Evolutionary conservation across 1,284 basidiomycete genomes (phyloP), one percentile per base, ranked within the genome.

Genomic region (Trichosporon asahii): DNA sequence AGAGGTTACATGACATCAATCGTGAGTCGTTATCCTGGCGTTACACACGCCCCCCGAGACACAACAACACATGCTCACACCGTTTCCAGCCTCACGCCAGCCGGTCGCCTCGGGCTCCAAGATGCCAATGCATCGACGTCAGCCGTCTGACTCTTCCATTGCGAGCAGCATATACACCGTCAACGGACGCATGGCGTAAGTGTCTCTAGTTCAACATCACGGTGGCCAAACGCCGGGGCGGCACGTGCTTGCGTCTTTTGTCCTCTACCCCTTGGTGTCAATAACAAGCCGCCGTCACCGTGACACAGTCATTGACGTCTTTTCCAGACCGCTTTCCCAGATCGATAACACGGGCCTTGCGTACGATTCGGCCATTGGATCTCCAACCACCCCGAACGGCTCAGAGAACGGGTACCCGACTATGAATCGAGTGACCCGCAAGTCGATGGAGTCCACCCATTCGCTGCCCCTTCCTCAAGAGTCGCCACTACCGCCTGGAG

Each of bases 71-170:
- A 14, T 27, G 37, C 35, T 44, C 31, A 64, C 63, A 44, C 57
- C 27, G 31, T 33, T 60, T 31, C 27, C 25, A 61, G 57, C 57
- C 29, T 61, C 57, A 12, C 57, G 57, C 15, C 57, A 61, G 8
- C 29, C 57, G 31, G 15, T 27, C 33, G 27, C 57, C 18, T 33
- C 57, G 18, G 57, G 57, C 18, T 61, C 57, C 15, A 61, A 33
- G 29, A 72, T 31, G 57, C 29, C 57, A 11, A 61, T 73, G 65
- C 82, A 84, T 71, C 69, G 76, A 31, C 75, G 82, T 11, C 80
- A 80, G 74, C 74, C 76, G 11, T 82, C 80, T 1, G 82, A 83
- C 63, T 79, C 82, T 25, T 82, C 80, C 2, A 74, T 84, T 1
- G 66, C 78, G 0, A 81, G 81, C 67, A 81, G 78, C 29, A 75